Base-by-base conservation (phyloP, 2,329 filamentous ascomycete species). In the Penicillium sp. region DNA sequence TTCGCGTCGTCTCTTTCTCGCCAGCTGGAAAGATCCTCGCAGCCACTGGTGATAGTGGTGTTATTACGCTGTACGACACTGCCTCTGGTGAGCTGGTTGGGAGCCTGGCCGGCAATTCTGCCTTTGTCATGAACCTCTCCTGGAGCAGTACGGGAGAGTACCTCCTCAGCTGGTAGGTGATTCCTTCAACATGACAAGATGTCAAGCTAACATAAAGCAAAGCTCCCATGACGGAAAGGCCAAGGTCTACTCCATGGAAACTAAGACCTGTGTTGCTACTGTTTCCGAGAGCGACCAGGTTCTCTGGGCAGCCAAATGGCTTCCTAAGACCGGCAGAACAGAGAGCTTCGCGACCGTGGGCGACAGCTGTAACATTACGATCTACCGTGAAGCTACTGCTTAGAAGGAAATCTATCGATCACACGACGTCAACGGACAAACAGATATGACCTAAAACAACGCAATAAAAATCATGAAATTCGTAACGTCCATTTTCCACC, bases 71-170 rank as follows among this genome's bases (percentile, higher is more conserved):
- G 43, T 99, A 97, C 77, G 92, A 97, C 69, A 91, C 95, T 64
- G 85, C 86, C 61, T 92, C 93, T 46, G 94, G 94, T 47, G 92
- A 97, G 73, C 93, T 96, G 68, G 87, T 97, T 13, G 91, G 89
- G 18, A 96, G 92, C 69, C 78, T 99, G 47, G 80, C 83, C 0
- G 91, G 89, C 1, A 90, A 93, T 71, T 83, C 85, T 0, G 88
- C 90, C 5, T 99, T 93, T 94, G 87, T 99, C 62, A 89, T 93
- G 57, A 89, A 89, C 31, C 79, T 97, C 42, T 91, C 96, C 71
- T 99, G 93, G 91, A 97, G 88, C 71, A 85, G 90, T 67, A 95
- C 90, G 4, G 94, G 94, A 45, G 93, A 97, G 75, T 96, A 90
- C 72, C 79, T 99, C 11, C 81, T 97, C 2, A 95, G 89, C 67